Evolutionary conservation across 306 rosid genomes (phyloP).

Genomic region (Begonia masoniana): DNA sequence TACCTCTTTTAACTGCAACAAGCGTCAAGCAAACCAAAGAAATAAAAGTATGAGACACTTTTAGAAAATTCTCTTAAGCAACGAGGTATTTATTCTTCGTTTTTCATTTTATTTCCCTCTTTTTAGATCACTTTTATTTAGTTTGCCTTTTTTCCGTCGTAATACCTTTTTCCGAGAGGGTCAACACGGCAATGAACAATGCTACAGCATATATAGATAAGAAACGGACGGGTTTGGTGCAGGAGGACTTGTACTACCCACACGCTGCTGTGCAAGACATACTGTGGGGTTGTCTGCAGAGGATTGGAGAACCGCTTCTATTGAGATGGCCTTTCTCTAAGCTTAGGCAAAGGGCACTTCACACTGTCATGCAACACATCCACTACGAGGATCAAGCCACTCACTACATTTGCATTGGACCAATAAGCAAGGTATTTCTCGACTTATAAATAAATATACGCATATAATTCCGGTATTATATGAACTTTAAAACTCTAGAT

Average conservation of each 20-base stretch:
- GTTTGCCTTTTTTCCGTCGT: no score
- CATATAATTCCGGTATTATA: not conserved
- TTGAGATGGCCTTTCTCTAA: conserved; percentile 47
- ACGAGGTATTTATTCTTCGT: no score
- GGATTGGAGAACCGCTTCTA: conserved; percentile 46
- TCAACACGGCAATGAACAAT: no score
- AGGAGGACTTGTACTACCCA: conserved; percentile 55
- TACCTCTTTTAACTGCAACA: no score
- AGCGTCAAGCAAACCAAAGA: no score
- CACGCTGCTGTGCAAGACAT: conserved; percentile 32
- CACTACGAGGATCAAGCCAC: conserved; percentile 61
- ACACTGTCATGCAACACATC: conserved; percentile 41
- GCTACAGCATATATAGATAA: no score
- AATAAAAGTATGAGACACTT: no score
- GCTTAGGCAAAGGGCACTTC: conserved; percentile 45
- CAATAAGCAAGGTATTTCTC: conserved; percentile 41
- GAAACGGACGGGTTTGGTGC: not conserved
- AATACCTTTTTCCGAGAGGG: no score
- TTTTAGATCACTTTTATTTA: no score
- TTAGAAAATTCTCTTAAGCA: no score
- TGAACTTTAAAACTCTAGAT: no score
- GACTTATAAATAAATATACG: not conserved
- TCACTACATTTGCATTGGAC: conserved; percentile 54
- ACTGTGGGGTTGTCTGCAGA: conserved; percentile 39
- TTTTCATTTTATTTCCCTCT: no score